Evolutionary conservation across 306 rosid genomes (phyloP), one percentile per base, ranked within the genome.

Genomic region (Malus orientalis): DNA sequence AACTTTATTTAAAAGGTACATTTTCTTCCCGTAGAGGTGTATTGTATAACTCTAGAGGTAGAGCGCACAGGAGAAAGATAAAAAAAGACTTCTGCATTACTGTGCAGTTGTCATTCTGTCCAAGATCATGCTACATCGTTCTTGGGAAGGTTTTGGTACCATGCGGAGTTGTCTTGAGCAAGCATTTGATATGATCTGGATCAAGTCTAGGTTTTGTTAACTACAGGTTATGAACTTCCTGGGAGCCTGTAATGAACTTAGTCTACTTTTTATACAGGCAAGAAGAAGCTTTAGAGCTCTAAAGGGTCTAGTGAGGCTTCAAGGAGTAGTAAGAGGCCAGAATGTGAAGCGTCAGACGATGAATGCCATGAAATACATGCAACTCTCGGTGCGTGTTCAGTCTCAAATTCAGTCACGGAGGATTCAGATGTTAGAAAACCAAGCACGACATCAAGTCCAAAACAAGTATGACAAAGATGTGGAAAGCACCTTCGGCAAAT

Each of bases 281-380:
- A 88, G 99, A 85, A 92, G 92, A 83, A 89, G 99, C 81, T 90
- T 91, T 72, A 87, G 97, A 85, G 99, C 99, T 73, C 85, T 92
- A 4, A 96, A 96, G 85, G 98, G 99, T 58, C 79, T 96, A 79
- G 97, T 91, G 85, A 88, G 99, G 83, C 98, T 96, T 75, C 99
- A 96, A 89, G 99, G 93, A 81, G 99, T 96, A 79, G 93, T 96
- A 73, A 89, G 93, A 87, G 99, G 99, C 71, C 98, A 96, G 81
- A 92, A 86, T 67, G 97, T 96, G 87, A 96, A 92, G 97, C 91
- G 99, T 54, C 99, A 96, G 83, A 92, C 99, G 3, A 73, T 81
- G 73, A 96, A 81, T 73, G 98, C 99, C 54, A 96, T 96, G 99
- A 96, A 92, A 77, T 92, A 96, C 77, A 96, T 96, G 98, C 99